Evolutionary conservation across 2,329 filamentous ascomycete species (phyloP), one percentile per base, ranked within the genome.

Genomic region (Aspergillus proliferans): DNA sequence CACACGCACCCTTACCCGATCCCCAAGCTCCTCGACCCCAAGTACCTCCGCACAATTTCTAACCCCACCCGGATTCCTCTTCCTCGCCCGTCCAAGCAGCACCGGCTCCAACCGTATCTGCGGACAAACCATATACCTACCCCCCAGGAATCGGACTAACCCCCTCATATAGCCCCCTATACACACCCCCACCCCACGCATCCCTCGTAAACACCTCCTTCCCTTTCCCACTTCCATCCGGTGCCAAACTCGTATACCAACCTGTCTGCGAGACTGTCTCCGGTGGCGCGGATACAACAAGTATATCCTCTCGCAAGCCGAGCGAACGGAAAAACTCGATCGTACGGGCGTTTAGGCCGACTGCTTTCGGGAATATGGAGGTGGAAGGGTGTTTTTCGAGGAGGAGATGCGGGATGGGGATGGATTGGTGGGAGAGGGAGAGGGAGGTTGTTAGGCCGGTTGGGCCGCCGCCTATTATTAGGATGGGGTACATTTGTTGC

Each of bases 41-140:
- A 46, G 43, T 2, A 69, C 64, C 46, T 67, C 62, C 10, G 56
- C 50, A 3, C 48, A 42, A 45, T 62, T 66, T 19, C 47, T 47
- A n/a, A 70, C 52, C 1, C 58, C 63, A 2, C 50, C 42, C 1
- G 62, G 61, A 48, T 65, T 68, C 30, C 68, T 52, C 47, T 64
- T 59, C 26, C 51, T 42, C 8, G 66, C 67, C 22, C 60, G 49
- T 26, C 53, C 47, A 38, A 55, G 51, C 24, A 71, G 51, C 28
- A 70, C 59, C 14, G 67, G 68, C 52, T 71, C 68, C 12, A 68
- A 50, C n/a, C 66, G 58, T 12, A 71, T 67, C 48, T 69, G 66
- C 9, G 66, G 63, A 30, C 69, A 45, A 4, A 62, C 62, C 18
- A 50, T 50, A 52, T 69, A 70, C 36, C 47, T 69, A 70, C 36